Base-by-base conservation (phyloP, 2,329 filamentous ascomycete genomes). In the Penicillium paneum region DNA sequence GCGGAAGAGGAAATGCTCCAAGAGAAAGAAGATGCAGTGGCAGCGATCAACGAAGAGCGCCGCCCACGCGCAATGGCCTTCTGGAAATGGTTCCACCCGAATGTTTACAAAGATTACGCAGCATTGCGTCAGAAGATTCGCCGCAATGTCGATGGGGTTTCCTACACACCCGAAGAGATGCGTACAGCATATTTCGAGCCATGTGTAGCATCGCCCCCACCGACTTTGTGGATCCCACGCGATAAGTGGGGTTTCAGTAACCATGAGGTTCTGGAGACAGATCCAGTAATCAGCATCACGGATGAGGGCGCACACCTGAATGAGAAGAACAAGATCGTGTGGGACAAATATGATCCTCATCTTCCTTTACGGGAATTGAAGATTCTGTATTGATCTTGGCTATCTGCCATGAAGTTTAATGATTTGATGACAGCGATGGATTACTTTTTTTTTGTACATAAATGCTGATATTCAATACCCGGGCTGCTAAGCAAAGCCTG, bases 161-260 rank as follows among this genome's bases (percentile, higher is more conserved):
- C 80, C 1, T 92, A 94, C 68, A 76, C 83, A 0, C 78, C 81
- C 1, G 78, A 85, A 42, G 77, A 84, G 8, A 80, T 86, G 59
- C 76, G 79, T 5, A 81, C 88, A 34, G 91, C 89, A 0, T 93
- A 90, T 71, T 83, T 83, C 68, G 85, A 91, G 60, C 90, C 90
- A 0, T 83, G 87, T 0, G 80, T 93, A 62, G 81, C 74, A 12
- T 80, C 82, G 55, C 62, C 78, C 48, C 75, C 81, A 3, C 89
- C 89, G 0, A 77, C 88, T 34, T 76, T 96, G 3, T 96, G 91
- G 91, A 89, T 96, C 26, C 90, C 91, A 0, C 79, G 83, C 52
- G 91, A 96, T 66, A 74, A 80, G 1, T 84, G 85, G 44, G 89
- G 90, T 3, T 82, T 96, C 35, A 90, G 86, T 50, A 81, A 79